Evolutionary conservation across 75 land plant genomes (phyloP).

Genomic region (Ceratopteris richardii): DNA sequence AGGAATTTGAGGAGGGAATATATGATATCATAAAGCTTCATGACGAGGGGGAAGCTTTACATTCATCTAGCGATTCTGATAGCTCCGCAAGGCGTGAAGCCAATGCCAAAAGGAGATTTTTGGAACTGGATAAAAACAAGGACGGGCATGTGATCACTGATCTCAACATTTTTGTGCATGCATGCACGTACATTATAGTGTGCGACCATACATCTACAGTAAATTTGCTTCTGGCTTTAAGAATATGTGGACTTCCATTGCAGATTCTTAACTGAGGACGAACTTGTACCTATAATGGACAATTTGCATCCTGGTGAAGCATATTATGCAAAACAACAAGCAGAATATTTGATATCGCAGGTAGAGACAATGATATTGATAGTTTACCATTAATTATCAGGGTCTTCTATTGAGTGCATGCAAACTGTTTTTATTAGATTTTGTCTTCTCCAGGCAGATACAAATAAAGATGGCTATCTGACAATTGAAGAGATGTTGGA

Average conservation of each 20-base stretch:
- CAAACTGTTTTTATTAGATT: too few relatives aligned
- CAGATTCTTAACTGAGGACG: conserved; percentile 63
- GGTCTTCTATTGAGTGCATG: too few relatives aligned
- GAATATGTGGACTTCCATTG: too few relatives aligned
- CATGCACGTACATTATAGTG: conserved; percentile 4
- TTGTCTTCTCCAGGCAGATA: conserved; percentile 58
- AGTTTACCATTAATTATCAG: too few relatives aligned
- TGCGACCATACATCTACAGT: neutral
- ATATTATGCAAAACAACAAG: conserved; percentile 89
- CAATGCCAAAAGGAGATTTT: conserved; percentile 49
- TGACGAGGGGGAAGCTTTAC: conserved; percentile 32
- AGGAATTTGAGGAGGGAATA: conserved; percentile 75
- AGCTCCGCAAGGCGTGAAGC: conserved; percentile 17
- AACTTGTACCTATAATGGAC: conserved; percentile 56
- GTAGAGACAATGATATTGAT: too few relatives aligned
- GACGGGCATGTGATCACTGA: conserved; percentile 51
- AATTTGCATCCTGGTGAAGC: conserved; percentile 80
- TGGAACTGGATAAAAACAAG: conserved; percentile 60
- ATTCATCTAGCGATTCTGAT: neutral
- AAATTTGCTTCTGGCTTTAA: conserved; percentile 5
- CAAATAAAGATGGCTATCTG: conserved; percentile 75
- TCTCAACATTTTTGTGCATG: neutral
- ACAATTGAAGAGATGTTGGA: conserved; percentile 78
- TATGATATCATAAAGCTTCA: conserved; percentile 62
- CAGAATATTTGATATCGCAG: conserved; percentile 76